Conservation (phyloP, 2,329 filamentous ascomycete species). For the Epichloe elymi region DNA sequence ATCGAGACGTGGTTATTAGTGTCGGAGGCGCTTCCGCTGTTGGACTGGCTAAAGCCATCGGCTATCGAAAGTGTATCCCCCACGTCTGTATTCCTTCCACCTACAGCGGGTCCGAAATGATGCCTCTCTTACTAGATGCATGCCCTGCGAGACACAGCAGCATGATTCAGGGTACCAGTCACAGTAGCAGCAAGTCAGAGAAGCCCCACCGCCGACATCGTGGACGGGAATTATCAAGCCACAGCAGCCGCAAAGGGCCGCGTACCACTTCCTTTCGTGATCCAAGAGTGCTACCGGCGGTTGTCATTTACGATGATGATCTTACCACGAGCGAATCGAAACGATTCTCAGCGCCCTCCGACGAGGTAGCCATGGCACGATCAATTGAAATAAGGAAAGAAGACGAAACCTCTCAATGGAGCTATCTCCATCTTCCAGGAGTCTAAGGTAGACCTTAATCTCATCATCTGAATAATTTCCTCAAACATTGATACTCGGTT, state of each 20-base stretch:
- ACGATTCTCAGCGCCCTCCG: constrained; percentile 17
- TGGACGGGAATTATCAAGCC: not conserved
- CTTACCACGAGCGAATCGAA: constrained; percentile 17
- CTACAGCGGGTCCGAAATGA: constrained; percentile 49
- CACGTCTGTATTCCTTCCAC: constrained; percentile 48
- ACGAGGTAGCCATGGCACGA: constrained; percentile 8
- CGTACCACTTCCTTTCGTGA: constrained; percentile 10
- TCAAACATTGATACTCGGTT: not conserved
- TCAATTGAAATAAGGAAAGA: constrained; percentile 8
- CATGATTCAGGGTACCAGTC: not conserved
- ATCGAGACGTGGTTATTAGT: constrained; percentile 43
- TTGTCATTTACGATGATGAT: constrained; percentile 27
- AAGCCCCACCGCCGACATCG: not conserved
- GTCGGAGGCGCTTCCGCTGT: constrained; percentile 51
- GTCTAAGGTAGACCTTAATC: constrained; percentile 13
- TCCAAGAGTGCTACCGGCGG: constrained; percentile 13
- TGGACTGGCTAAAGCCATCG: constrained; percentile 42
- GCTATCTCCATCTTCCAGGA: constrained; percentile 23
- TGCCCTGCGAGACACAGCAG: constrained; percentile 9
- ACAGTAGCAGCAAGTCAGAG: constrained; percentile 2
- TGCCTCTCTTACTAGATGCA: constrained; percentile 14
- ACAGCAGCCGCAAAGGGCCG: constrained; percentile 3
- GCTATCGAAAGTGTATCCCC: constrained; percentile 36
- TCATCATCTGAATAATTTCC: not conserved
- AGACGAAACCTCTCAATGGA: constrained; percentile 20